These are phyloP conservation scores for Rhodotorula sp. DNA, from an alignment of 1,284 basidiomycete species.

Conservation along the genomic window DNA sequence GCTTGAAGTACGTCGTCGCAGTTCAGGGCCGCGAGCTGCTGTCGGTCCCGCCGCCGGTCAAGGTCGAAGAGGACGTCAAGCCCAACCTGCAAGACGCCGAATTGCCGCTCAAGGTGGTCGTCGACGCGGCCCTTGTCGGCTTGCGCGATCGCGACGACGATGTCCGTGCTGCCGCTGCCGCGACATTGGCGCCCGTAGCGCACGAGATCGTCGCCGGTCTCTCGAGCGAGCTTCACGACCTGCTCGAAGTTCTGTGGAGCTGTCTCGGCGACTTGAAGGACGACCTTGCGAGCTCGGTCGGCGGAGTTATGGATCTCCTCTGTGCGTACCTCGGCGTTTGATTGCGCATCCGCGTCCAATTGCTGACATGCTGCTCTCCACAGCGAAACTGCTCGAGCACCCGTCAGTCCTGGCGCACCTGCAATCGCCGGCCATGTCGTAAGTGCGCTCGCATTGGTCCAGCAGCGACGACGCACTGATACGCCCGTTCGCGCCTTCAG, in stretches of 20 bases:
- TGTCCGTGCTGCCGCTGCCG: conserved; percentile 91
- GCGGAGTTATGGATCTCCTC: conserved; percentile 93
- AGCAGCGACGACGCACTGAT: neutral
- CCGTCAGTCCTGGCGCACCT: conserved; percentile 75
- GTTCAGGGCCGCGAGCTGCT: conserved; percentile 77
- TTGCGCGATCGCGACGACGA: conserved; percentile 92
- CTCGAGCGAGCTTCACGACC: conserved; percentile 58
- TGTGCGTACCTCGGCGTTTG: conserved; percentile 54
- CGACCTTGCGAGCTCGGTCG: conserved; percentile 93
- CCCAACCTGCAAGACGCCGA: conserved; percentile 51
- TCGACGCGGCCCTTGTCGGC: conserved; percentile 81
- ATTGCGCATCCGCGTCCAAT: neutral
- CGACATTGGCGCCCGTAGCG: conserved; percentile 83
- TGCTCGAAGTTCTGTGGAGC: conserved; percentile 84
- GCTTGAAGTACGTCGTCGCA: conserved; percentile 96
- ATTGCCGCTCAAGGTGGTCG: conserved; percentile 61
- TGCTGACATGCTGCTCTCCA: neutral
- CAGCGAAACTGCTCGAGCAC: conserved; percentile 77
- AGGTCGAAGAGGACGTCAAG: conserved; percentile 38
- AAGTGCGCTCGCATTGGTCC: conserved; percentile 47
- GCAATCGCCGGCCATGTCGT: conserved; percentile 66
- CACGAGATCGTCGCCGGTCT: conserved; percentile 73
- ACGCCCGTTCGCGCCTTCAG: conserved; percentile 49
- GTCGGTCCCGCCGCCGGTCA: conserved; percentile 40
- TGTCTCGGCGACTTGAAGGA: conserved; percentile 92